Percentiles rank a stretch among this genome's conserved stretches.
phyloP scores from a whole-genome alignment of 768 basidiomycete species.

The Clathrus columnatus region DNA sequence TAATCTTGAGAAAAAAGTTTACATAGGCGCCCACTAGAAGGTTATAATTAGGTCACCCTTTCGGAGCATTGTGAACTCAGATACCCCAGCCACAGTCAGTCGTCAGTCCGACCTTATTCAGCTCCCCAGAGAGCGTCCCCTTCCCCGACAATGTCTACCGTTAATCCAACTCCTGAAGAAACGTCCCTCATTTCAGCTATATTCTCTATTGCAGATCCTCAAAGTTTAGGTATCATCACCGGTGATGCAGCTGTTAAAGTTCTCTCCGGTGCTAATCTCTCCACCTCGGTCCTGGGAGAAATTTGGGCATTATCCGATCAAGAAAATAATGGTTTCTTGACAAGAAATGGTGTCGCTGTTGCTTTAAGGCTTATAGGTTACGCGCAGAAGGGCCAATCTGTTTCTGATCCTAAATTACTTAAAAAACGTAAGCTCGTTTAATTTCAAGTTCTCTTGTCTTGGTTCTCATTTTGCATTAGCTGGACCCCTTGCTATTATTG shows the following conservation, averaged over 20 bases:
- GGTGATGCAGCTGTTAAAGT: slow-evolving; percentile 87
- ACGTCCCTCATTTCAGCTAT: slow-evolving; percentile 61
- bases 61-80: no score
- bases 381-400: slow-evolving; percentile 77
- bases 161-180: slow-evolving; percentile 39
- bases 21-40: background rate
- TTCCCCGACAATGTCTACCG: slow-evolving; percentile 30
- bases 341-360: slow-evolving; percentile 77
- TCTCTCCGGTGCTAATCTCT: slow-evolving; percentile 75
- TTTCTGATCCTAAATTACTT: slow-evolving; percentile 48
- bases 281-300: slow-evolving; percentile 73
- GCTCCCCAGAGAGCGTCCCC: background rate
- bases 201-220: slow-evolving; percentile 63
- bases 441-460: slow-evolving; percentile 11
- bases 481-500: slow-evolving; percentile 75
- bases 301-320: slow-evolving; percentile 92
- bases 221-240: slow-evolving; percentile 76
- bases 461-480: slow-evolving; percentile 36
- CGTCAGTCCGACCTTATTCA: background rate
- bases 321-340: slow-evolving; percentile 88
- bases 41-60: no score
- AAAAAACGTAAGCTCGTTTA: slow-evolving; percentile 52
- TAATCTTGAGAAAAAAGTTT: background rate
- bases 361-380: slow-evolving; percentile 89
- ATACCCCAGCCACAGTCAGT: background rate